phyloP scores from a whole-genome alignment of 1,139 yeast species.

The Magnusiomyces clavatus region DNA sequence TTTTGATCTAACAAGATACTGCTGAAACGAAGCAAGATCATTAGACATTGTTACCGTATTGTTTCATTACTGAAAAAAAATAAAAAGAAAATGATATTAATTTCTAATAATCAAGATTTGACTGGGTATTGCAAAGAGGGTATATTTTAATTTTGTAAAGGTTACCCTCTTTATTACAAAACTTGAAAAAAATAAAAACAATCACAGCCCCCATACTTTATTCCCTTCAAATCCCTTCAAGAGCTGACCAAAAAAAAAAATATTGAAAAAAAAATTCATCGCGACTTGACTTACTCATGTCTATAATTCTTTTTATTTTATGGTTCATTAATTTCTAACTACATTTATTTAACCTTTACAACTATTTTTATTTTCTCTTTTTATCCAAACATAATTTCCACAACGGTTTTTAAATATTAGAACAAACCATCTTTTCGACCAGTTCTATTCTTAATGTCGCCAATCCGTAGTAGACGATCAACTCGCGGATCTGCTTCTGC shows the following conservation, averaged over 20 bases:
- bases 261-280: too few relatives aligned
- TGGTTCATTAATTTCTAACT: too few relatives aligned
- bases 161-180: neutral
- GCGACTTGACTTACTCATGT: too few relatives aligned
- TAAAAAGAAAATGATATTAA: neutral
- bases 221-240: too few relatives aligned
- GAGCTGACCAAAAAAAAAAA: too few relatives aligned
- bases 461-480: constrained; percentile 4
- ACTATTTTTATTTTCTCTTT: too few relatives aligned
- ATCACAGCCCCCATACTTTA: neutral
- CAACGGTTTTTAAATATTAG: neutral
- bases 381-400: too few relatives aligned
- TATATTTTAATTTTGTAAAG: neutral
- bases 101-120: neutral
- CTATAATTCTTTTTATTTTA: too few relatives aligned
- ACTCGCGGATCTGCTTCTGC: constrained; percentile 4
- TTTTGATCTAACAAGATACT: constrained; percentile 42
- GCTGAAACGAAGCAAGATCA: constrained; percentile 47
- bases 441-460: neutral
- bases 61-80: neutral
- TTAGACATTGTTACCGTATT: constrained; percentile 6
- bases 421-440: neutral
- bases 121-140: neutral
- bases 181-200: neutral
- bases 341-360: too few relatives aligned